Base-by-base conservation (phyloP, 768 basidiomycete genomes). In the Cystofilobasidium macerans region DNA sequence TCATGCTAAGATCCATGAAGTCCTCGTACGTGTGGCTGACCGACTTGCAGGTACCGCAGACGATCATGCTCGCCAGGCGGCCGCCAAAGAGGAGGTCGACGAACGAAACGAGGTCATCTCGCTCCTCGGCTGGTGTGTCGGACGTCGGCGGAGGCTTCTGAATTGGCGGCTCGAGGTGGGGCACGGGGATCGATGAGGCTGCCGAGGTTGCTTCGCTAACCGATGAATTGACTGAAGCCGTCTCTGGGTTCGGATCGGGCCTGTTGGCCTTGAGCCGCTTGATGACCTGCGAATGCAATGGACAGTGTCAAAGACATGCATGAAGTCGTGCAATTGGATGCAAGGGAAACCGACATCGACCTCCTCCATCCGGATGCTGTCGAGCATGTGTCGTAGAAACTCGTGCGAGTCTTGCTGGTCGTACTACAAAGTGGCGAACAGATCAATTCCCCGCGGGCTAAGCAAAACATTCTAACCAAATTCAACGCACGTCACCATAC, bases 381-480 rank as follows among this genome's bases (percentile, higher is more conserved):
- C 93, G 43, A 95, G 79, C 67, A 97, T 79, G 69, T 92, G 91
- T 38, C 89, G 81, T 30, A 97, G 77, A 69, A 94, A 86, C 78
- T 98, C 93, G 74, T 95, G 93, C 28, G 92, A 89, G 73, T 98
- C 93, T 75, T 95, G 93, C 75, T 98, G 93, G 11, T 87, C 84
- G 75, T 92, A 93, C 73, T 76, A 56, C 20, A 13, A 24, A 24
- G 36, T 7, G 20, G 14, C n/a, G n/a, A n/a, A n/a, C n/a, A n/a
- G n/a, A n/a, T n/a, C n/a, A n/a, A n/a, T n/a, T n/a, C n/a, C n/a
- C n/a, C n/a, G n/a, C n/a, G n/a, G n/a, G n/a, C n/a, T n/a, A n/a
- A n/a, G n/a, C n/a, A n/a, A n/a, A n/a, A n/a, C n/a, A n/a, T n/a
- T n/a, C n/a, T n/a, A n/a, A n/a, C n/a, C n/a, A n/a, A n/a, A n/a